Percentiles rank a stretch among this genome's conserved stretches.
Evolutionary conservation across 192 early-diverging fungal species (phyloP).

Genomic region (Coemansia sp.): DNA sequence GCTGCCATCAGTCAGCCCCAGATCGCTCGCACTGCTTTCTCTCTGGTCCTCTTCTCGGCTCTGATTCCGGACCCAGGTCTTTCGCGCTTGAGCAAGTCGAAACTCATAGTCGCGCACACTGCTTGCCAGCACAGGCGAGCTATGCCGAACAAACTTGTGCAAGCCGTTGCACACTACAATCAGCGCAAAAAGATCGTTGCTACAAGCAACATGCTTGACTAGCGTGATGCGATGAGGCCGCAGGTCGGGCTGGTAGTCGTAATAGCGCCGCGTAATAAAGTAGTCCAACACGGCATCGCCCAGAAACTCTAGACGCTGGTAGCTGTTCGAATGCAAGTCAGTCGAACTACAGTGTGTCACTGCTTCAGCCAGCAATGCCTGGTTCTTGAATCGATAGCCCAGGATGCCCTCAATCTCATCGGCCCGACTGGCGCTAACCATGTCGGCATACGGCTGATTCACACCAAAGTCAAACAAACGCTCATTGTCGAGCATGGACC

Average conservation of each 20-base stretch:
- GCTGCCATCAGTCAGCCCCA: conserved; percentile 7
- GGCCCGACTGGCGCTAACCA: conserved; percentile 1
- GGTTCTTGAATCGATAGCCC: conserved; percentile 75
- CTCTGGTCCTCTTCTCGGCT: not conserved
- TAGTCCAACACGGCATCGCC: conserved; percentile 86
- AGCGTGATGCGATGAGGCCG: conserved; percentile 81
- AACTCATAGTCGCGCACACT: conserved; percentile 63
- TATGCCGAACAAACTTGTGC: conserved; percentile 69
- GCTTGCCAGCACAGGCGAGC: conserved; percentile 58
- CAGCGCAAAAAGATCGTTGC: conserved; percentile 83
- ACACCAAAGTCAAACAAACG: not conserved
- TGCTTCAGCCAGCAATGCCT: conserved; percentile 71
- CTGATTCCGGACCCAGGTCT: conserved; percentile 22
- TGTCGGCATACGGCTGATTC: not conserved
- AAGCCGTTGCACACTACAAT: conserved; percentile 69
- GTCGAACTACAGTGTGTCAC: conserved; percentile 82
- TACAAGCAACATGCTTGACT: conserved; percentile 84
- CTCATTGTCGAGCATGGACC: conserved; percentile 3
- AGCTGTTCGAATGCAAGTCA: conserved; percentile 65
- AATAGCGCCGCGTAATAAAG: conserved; percentile 75
- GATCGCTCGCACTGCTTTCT: not conserved
- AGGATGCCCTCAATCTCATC: conserved; percentile 31
- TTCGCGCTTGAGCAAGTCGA: conserved; percentile 54
- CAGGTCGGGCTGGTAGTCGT: conserved; percentile 66
- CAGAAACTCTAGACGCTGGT: conserved; percentile 91